Conservation (phyloP, 2,329 filamentous ascomycete genomes). For the Colletotrichum gloeosporioides region DNA sequence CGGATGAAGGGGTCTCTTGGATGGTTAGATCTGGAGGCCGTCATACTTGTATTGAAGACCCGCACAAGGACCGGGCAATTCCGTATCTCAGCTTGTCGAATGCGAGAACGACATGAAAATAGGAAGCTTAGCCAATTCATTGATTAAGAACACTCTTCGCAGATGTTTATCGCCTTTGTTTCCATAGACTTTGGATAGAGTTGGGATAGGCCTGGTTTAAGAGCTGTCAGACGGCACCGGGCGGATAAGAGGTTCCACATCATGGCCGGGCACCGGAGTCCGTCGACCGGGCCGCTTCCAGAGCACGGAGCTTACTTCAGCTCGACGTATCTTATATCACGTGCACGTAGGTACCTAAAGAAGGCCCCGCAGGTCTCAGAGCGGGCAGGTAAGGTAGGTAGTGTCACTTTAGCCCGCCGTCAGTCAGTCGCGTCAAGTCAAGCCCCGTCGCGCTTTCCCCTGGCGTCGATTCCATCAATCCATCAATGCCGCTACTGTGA, state of each 20-base stretch:
- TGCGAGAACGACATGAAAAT: neutral
- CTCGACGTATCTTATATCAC: neutral
- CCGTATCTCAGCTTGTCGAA: neutral
- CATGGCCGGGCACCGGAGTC: neutral
- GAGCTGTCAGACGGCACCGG: neutral
- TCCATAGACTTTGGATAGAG: neutral
- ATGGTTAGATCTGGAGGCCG: neutral
- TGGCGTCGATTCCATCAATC: neutral
- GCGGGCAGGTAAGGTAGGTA: neutral
- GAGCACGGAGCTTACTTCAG: neutral
- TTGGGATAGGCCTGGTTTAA: neutral
- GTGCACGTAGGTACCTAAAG: neutral
- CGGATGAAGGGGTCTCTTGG: neutral
- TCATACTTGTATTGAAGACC: neutral
- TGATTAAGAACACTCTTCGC: neutral
- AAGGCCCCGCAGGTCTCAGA: neutral
- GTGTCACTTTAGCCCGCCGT: conserved; percentile 2
- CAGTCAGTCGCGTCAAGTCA: conserved; percentile 3
- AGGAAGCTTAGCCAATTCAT: neutral
- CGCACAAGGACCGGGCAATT: neutral
- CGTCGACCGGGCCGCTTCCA: neutral
- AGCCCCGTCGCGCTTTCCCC: neutral
- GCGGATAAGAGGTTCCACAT: neutral
- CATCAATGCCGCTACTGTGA: conserved; percentile 9
- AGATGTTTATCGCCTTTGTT: neutral